phyloP scores from a whole-genome alignment of 345 rosid genomes.

The Gossypium longicalyx region DNA sequence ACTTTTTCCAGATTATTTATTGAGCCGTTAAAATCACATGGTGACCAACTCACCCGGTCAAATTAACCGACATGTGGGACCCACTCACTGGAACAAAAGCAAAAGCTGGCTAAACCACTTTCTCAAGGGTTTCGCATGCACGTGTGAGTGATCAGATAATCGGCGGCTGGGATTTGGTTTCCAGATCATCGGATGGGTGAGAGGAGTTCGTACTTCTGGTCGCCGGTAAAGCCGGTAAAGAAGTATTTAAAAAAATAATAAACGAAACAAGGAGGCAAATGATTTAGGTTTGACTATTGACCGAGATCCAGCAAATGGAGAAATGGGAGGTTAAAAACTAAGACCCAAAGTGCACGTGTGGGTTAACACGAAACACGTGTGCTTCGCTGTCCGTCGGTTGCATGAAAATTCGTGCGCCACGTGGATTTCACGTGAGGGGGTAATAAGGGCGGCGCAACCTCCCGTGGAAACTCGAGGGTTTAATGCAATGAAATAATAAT shows the following conservation, averaged over 20 bases:
- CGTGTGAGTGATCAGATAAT: not conserved
- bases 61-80: slow-evolving; percentile 39
- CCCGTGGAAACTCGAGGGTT: not conserved
- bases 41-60: slow-evolving; percentile 60
- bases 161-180: not conserved
- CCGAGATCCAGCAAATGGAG: slow-evolving; percentile 38
- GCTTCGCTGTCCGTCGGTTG: slow-evolving; percentile 49
- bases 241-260: not conserved
- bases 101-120: slow-evolving; percentile 1
- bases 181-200: not conserved
- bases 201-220: not conserved
- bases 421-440: slow-evolving; percentile 47
- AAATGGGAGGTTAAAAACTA: slow-evolving; percentile 25
- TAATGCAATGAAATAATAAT: not conserved
- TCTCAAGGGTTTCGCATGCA: not conserved
- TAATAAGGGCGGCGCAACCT: slow-evolving; percentile 12
- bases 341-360: slow-evolving; percentile 53
- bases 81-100: not conserved
- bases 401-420: slow-evolving; percentile 41
- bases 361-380: slow-evolving; percentile 43
- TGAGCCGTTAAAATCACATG: slow-evolving; percentile 45
- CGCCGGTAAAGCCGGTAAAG: slow-evolving; percentile 2
- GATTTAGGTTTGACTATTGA: slow-evolving; percentile 28
- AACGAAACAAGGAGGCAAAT: slow-evolving; percentile 1
- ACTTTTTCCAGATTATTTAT: slow-evolving; percentile 15